Percentiles rank a stretch among this genome's conserved stretches.
phyloP scores from a whole-genome alignment of 1,284 basidiomycete genomes.

The Tilletia indica region DNA sequence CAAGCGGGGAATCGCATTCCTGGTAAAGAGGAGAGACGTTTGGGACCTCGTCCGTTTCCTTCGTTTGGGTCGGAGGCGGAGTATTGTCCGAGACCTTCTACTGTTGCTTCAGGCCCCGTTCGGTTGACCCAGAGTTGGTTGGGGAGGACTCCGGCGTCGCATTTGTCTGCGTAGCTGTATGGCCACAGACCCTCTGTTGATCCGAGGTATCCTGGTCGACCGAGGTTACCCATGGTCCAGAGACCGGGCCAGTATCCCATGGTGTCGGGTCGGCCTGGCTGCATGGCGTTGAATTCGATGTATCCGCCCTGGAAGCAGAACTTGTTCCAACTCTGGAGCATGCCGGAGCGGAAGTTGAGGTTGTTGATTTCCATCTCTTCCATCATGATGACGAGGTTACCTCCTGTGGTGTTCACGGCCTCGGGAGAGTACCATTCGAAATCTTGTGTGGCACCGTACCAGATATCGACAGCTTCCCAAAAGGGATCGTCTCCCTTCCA shows the following conservation, averaged over 20 bases:
- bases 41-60: not conserved
- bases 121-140: not conserved
- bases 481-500: constrained; percentile 31
- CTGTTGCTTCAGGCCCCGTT: not conserved
- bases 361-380: constrained; percentile 42
- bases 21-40: constrained; percentile 30
- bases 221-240: constrained; percentile 50
- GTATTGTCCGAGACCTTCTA: constrained; percentile 4
- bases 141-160: constrained; percentile 34
- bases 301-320: constrained; percentile 56
- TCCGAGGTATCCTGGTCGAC: constrained; percentile 42
- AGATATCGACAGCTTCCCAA: constrained; percentile 54
- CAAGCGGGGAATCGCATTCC: constrained; percentile 50
- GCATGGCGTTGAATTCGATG: constrained; percentile 40
- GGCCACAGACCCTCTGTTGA: constrained; percentile 55
- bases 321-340: constrained; percentile 56
- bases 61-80: constrained; percentile 10
- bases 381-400: constrained; percentile 41
- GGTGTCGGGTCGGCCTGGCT: constrained; percentile 37
- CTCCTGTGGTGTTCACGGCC: constrained; percentile 46
- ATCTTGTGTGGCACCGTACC: constrained; percentile 50
- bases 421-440: constrained; percentile 57
- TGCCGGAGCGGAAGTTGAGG: constrained; percentile 52
- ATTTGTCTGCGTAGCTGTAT: constrained; percentile 55
- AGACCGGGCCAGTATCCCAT: constrained; percentile 60